phyloP scores from a whole-genome alignment of 1,139 yeast species.

The Kodamaea suecica region DNA sequence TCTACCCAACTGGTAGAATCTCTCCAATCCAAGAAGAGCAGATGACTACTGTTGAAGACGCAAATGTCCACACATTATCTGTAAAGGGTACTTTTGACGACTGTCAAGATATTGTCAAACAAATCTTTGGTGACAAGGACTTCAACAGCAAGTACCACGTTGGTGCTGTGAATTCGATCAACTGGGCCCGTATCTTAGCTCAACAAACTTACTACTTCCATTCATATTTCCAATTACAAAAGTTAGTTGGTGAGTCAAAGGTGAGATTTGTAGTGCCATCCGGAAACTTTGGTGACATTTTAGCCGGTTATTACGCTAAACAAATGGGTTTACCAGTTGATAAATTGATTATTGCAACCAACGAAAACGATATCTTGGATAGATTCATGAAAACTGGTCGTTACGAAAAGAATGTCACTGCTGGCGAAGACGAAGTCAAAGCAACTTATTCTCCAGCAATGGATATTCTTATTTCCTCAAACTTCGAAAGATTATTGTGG shows the following conservation, averaged over 20 bases:
- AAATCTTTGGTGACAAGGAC: slow-evolving; percentile 82
- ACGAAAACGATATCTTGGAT: slow-evolving; percentile 90
- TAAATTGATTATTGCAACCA: slow-evolving; percentile 87
- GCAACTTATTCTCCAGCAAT: slow-evolving; percentile 96
- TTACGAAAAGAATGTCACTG: slow-evolving; percentile 61
- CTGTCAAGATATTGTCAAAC: slow-evolving; percentile 95
- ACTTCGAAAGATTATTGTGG: slow-evolving; percentile 96
- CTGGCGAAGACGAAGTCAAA: slow-evolving; percentile 59
- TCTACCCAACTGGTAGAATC: slow-evolving; percentile 96
- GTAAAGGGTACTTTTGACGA: slow-evolving; percentile 97
- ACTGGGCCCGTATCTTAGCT: slow-evolving; percentile 98
- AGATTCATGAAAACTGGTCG: slow-evolving; percentile 85
- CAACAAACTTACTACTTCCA: slow-evolving; percentile 96
- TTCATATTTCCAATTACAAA: slow-evolving; percentile 75
- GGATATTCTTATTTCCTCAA: slow-evolving; percentile 94
- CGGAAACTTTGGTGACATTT: slow-evolving; percentile 96
- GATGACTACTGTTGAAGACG: slow-evolving; percentile 96
- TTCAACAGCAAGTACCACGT: slow-evolving; percentile 88
- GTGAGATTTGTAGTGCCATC: slow-evolving; percentile 92
- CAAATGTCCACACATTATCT: slow-evolving; percentile 89
- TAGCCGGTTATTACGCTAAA: slow-evolving; percentile 93
- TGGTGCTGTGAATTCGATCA: slow-evolving; percentile 97
- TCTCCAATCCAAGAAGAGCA: slow-evolving; percentile 98
- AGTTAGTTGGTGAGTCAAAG: slow-evolving; percentile 40
- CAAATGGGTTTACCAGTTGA: slow-evolving; percentile 93